phyloP scores from a whole-genome alignment of 1,284 basidiomycete species.

The Cryptococcus floricola region DNA sequence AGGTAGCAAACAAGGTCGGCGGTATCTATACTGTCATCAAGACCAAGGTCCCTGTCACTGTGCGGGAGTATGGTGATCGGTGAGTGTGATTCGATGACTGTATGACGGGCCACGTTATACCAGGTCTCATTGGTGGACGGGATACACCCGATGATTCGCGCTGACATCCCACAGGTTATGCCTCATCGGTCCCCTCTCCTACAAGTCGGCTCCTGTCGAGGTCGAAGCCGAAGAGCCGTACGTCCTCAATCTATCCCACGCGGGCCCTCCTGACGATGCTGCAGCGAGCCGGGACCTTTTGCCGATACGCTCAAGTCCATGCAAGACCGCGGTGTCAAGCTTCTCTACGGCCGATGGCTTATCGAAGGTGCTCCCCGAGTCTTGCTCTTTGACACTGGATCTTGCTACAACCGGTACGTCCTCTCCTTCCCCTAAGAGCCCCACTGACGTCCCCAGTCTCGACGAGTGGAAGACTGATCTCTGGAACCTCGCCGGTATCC shows the following conservation, averaged over 20 bases:
- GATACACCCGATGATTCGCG: too few relatives aligned
- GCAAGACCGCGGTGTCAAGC: slow-evolving; percentile 84
- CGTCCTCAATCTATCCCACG: slow-evolving; percentile 15
- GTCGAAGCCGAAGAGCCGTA: slow-evolving; percentile 87
- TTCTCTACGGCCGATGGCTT: slow-evolving; percentile 93
- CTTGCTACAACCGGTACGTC: slow-evolving; percentile 62
- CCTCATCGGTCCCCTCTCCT: slow-evolving; percentile 88
- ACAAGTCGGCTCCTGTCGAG: slow-evolving; percentile 98
- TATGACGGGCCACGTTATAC: too few relatives aligned
- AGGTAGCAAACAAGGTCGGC: slow-evolving; percentile 95
- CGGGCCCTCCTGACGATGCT: not conserved
- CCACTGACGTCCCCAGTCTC: slow-evolving; percentile 53
- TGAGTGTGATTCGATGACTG: too few relatives aligned
- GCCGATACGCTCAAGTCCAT: slow-evolving; percentile 68
- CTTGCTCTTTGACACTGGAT: slow-evolving; percentile 91
- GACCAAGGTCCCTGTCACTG: slow-evolving; percentile 96
- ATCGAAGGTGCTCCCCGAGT: slow-evolving; percentile 94
- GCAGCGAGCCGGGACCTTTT: slow-evolving; percentile 55
- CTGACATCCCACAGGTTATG: slow-evolving; percentile 18
- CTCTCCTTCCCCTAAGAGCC: not conserved
- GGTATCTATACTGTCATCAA: slow-evolving; percentile 99
- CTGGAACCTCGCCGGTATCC: slow-evolving; percentile 97
- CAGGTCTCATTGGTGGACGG: too few relatives aligned
- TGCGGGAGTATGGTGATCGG: slow-evolving; percentile 67
- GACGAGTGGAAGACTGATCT: slow-evolving; percentile 99